These are phyloP conservation scores for Pseudogymnoascus sp. DNA, from an alignment of 2,329 filamentous ascomycete species.

Conservation along the genomic window DNA sequence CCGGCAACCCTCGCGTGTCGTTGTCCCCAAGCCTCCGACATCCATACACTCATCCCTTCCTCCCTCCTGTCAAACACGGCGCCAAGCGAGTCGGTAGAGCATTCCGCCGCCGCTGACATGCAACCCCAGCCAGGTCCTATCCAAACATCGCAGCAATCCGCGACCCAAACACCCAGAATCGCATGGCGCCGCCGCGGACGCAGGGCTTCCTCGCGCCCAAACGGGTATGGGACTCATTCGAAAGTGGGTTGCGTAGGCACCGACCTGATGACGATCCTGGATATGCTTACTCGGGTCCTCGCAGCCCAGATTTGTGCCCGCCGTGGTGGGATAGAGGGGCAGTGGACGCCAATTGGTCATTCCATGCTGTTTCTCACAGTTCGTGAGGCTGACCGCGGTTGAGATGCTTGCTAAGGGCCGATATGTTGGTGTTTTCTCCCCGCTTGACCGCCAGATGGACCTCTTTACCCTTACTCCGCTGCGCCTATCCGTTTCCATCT, in stretches of 20 bases:
- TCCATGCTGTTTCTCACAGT: background rate
- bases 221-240: background rate
- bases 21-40: background rate
- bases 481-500: background rate
- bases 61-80: background rate
- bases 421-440: background rate
- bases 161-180: background rate
- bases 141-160: background rate
- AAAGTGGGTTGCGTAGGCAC: background rate
- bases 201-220: background rate
- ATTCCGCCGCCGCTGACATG: conserved; percentile 8
- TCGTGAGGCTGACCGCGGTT: background rate
- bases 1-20: background rate
- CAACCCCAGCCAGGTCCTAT: background rate
- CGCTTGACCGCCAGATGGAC: background rate
- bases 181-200: background rate
- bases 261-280: conserved; percentile 1
- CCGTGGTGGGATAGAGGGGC: background rate
- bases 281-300: conserved; percentile 5
- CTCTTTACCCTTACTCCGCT: background rate
- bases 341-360: background rate
- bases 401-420: background rate
- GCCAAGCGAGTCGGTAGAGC: conserved; percentile 7
- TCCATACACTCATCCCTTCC: background rate
- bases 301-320: background rate